A percentile compares a stretch with the other conserved stretches of the same genome.
These are phyloP conservation scores for Rhododendron ferrugineum DNA, from an alignment of 148 eudicot genomes.

Conservation along the genomic window DNA sequence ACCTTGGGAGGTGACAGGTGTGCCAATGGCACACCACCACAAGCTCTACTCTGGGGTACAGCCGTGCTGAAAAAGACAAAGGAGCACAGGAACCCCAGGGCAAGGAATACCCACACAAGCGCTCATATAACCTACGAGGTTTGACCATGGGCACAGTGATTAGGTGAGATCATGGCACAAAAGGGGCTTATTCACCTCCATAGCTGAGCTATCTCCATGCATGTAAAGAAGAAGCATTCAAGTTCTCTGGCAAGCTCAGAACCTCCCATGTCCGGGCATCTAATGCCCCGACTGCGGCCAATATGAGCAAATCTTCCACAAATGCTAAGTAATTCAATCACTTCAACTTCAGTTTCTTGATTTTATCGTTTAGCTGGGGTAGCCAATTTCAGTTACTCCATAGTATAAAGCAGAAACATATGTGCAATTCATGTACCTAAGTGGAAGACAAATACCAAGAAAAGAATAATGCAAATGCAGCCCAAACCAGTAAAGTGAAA, in stretches of 20 bases:
- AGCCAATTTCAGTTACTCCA: neutral
- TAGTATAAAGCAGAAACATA: neutral
- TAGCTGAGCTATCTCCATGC: neutral
- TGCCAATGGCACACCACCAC: neutral
- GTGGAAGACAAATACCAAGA: neutral
- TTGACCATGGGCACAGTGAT: neutral
- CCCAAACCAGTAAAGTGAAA: constrained; percentile 5
- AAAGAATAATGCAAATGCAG: neutral
- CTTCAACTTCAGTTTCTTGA: neutral
- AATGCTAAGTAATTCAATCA: neutral
- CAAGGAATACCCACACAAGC: neutral
- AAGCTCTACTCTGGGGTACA: neutral
- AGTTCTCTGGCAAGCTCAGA: neutral
- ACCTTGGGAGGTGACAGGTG: neutral
- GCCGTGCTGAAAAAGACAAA: neutral
- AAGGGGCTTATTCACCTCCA: neutral
- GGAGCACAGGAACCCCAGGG: neutral
- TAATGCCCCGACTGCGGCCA: neutral
- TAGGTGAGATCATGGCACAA: neutral
- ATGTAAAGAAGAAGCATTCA: constrained; percentile 2
- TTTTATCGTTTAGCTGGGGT: neutral
- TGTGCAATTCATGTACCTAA: constrained; percentile 7
- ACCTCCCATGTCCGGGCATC: neutral
- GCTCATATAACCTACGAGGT: neutral
- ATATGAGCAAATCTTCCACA: neutral